Base-by-base conservation (phyloP, 2,329 filamentous ascomycete species). In the Neopestalotiopsis sp. region DNA sequence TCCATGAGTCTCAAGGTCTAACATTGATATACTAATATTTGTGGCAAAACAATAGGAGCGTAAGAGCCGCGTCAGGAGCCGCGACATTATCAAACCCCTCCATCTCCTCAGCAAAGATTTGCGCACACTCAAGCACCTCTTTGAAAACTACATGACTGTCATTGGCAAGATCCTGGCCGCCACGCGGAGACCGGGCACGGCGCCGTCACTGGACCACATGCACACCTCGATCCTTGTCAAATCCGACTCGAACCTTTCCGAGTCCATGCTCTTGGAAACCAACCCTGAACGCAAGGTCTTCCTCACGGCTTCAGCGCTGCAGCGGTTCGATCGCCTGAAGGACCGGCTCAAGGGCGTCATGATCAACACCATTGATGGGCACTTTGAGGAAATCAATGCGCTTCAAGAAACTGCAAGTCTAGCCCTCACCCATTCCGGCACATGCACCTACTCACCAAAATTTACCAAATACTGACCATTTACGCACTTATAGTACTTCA, bases 381-480 rank as follows among this genome's bases (percentile, higher is more conserved):
- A 88, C 69, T 78, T 94, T 28, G 88, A 88, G 34, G 91, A 94
- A 78, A 94, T 93, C 75, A 89, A 91, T 32, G 89, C 89, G 0
- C 81, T 94, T 32, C 90, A 92, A 3, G 87, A 88, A 71, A 89
- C 93, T 76, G 91, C 91, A 78, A 75, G 84, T 74, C 42, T 67
- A 38, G 34, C 17, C 13, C 17, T 12, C 28, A 28, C 3, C 3
- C 56, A 45, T 9, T 3, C 9, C 34, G 56, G n/a, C 30, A 38
- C 6, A 5, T 61, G 24, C 59, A 61, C 59, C 40, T 52, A 28
- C 13, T 42, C 28, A 6, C 58, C 49, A n/a, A 59, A 73, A 69
- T 76, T 65, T 69, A 3, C 28, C 14, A 38, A 38, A 4, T 7
- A 38, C 6, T 7, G 10, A 7, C 34, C 10, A 7, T 38, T 38